Evolutionary conservation across 2,329 filamentous ascomycete species (phyloP), one percentile per base, ranked within the genome.

Genomic region (Pseudophaeomoniella oleicola): DNA sequence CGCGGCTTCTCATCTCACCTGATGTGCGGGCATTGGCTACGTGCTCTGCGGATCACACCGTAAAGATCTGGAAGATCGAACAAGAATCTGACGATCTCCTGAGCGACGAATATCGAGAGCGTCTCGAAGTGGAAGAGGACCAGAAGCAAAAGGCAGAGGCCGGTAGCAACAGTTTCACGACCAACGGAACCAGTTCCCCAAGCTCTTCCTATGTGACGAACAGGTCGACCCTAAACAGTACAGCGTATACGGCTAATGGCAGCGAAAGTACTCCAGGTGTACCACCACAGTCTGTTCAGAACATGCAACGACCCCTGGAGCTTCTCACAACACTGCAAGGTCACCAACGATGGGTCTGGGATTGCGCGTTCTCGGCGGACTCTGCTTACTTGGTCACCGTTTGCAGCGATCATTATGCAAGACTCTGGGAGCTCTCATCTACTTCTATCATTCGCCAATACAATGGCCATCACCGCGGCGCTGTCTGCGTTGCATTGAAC

Each of bases 261-360:
- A 34, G 10, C 17, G 12, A 15, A 10, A 12, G 17, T 16, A 31
- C 27, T 15, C 13, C 30, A 15, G 32, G 32, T 17, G 32, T 34
- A 4, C 11, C 11, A 4, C 12, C 14, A 4, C 14, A 34, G 6
- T 12, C 16, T 17, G 19, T 12, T 17, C 11, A 15, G 15, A 15
- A 15, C 19, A 15, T 18, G 16, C 14, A n/a, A 11, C 40, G 42
- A 15, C 56, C 78, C 67, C 30, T 90, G 47, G 81, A 79, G 6
- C 72, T 93, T 14, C 83, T 94, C 58, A 86, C 85, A 2, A 92
- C 85, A 2, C 72, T 94, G 1, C 81, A 81, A 15, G 84, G 82
- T 37, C 87, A 94, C 59, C 87, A 94, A 61, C 78, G 87, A 37
- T 94, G 87, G 87, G 87, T 94, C 1, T 94, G 87, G 87, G 87